Percentiles rank a stretch among this genome's conserved stretches.
These are phyloP conservation scores for Moricandia arvensis DNA, from an alignment of 345 rosid genomes.

Conservation along the genomic window DNA sequence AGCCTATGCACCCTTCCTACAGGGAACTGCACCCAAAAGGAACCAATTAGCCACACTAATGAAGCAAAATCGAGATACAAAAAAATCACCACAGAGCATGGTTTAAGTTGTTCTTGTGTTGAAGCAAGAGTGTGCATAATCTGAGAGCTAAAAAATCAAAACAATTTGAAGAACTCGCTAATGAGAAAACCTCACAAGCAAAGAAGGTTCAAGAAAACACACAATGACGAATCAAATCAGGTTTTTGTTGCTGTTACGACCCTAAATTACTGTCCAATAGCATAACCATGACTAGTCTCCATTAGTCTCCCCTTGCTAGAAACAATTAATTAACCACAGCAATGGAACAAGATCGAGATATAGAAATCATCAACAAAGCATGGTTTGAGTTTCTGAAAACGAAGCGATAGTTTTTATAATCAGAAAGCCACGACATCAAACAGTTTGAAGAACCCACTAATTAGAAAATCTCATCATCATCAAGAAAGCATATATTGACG, in stretches of 20 bases:
- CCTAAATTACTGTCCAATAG: not conserved
- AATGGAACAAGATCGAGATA: not conserved
- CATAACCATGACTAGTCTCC: not conserved
- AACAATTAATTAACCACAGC: not conserved
- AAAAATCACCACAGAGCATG: not conserved
- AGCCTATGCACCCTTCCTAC: constrained; percentile 69
- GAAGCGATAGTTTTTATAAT: not conserved
- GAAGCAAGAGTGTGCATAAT: not conserved
- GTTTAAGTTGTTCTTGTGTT: not conserved
- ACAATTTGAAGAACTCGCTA: not conserved
- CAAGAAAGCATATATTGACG: not conserved
- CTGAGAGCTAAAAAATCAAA: not conserved
- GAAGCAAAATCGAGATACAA: not conserved
- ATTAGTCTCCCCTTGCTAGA: not conserved
- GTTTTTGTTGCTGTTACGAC: not conserved
- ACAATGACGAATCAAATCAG: not conserved
- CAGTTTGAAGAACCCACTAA: not conserved
- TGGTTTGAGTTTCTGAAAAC: not conserved
- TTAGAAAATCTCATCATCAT: not conserved
- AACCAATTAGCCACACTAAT: not conserved
- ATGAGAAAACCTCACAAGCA: not conserved
- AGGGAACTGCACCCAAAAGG: constrained; percentile 45
- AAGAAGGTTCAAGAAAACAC: not conserved
- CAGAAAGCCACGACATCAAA: not conserved
- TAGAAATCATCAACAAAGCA: not conserved